phyloP scores from a whole-genome alignment of 2,329 filamentous ascomycete genomes.

The Aaosphaeria pasadenensis region DNA sequence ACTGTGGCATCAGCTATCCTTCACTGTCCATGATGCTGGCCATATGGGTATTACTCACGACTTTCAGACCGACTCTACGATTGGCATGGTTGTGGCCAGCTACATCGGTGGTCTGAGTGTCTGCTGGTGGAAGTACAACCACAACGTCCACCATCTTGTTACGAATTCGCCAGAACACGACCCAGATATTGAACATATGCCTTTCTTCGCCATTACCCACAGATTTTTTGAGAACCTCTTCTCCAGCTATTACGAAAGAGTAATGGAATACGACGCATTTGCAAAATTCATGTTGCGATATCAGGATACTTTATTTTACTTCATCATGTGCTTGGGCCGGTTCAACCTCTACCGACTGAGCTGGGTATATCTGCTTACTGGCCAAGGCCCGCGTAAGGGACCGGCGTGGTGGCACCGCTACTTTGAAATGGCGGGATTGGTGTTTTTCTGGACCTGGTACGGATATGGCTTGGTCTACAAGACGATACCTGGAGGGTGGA shows the following conservation, averaged over 20 bases:
- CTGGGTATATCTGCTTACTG: slow-evolving; percentile 62
- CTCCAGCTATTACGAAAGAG: slow-evolving; percentile 65
- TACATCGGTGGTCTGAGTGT: slow-evolving; percentile 85
- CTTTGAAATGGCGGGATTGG: slow-evolving; percentile 61
- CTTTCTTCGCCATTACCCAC: slow-evolving; percentile 65
- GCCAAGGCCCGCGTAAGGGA: slow-evolving; percentile 54
- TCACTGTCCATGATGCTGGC: slow-evolving; percentile 89
- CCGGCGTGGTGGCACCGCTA: slow-evolving; percentile 67
- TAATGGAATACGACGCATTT: slow-evolving; percentile 61
- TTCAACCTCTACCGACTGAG: slow-evolving; percentile 71
- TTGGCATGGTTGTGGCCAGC: slow-evolving; percentile 88
- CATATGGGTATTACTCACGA: slow-evolving; percentile 97
- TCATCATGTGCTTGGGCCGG: slow-evolving; percentile 63
- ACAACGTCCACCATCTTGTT: slow-evolving; percentile 96
- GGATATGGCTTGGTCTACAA: slow-evolving; percentile 64
- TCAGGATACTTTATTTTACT: slow-evolving; percentile 68
- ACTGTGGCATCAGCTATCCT: slow-evolving; percentile 93
- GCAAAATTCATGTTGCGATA: slow-evolving; percentile 59
- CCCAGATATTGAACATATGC: slow-evolving; percentile 80
- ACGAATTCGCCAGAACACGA: slow-evolving; percentile 96
- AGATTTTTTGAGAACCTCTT: slow-evolving; percentile 62
- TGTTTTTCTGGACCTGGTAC: slow-evolving; percentile 66
- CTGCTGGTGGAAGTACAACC: slow-evolving; percentile 96
- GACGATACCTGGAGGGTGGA: slow-evolving; percentile 56
- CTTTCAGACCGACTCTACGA: slow-evolving; percentile 76